Evolutionary conservation across 768 basidiomycete species (phyloP), one percentile per base, ranked within the genome.

Genomic region (Guyanaporus albipodus): DNA sequence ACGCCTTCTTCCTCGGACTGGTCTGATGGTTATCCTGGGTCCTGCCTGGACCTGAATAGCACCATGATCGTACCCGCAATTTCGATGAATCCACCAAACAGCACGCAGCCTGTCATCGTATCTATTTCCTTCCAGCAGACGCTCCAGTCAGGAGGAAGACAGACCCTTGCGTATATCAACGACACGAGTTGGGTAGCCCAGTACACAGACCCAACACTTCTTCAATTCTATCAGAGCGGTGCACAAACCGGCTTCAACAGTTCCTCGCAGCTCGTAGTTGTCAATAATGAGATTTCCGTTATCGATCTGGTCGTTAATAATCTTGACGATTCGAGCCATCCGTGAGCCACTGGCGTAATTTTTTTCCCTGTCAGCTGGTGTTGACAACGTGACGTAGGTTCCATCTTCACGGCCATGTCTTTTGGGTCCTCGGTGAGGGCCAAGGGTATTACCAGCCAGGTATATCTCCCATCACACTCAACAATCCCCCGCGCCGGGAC

Each of bases 401-500:
- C 59, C 70, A 71, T 49, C 58, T 71, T 46, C 70, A 71, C 22
- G 68, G 71, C 1, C 68, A 71, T 12, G 55, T 56, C 34, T 70
- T 63, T 42, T 66, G 55, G 52, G 44, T 73, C 29, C 58, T 74
- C 29, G 70, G 65, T 3, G 60, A 59, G 29, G 73, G 70, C 6
- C 53, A 53, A 10, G 73, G 73, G 1, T 42, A 47, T 9, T 73
- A 71, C 47, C 43, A 54, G 50, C 29, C 61, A 46, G 59, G 48
- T 51, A 18, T 45, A 19, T 63, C 63, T 4, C 29, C 52, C 14
- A 27, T 75, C 39, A 67, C 62, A 32, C 60, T 61, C 37, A 61
- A 45, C 46, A 68, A 73, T 42, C 68, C 73, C 8, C 62, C 73
- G 46, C 61, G 71, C 10, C 62, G 73, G 8, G 74, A 76, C 53